Conservation (phyloP, 1,284 basidiomycete species). For the Gymnopus androsaceus region DNA sequence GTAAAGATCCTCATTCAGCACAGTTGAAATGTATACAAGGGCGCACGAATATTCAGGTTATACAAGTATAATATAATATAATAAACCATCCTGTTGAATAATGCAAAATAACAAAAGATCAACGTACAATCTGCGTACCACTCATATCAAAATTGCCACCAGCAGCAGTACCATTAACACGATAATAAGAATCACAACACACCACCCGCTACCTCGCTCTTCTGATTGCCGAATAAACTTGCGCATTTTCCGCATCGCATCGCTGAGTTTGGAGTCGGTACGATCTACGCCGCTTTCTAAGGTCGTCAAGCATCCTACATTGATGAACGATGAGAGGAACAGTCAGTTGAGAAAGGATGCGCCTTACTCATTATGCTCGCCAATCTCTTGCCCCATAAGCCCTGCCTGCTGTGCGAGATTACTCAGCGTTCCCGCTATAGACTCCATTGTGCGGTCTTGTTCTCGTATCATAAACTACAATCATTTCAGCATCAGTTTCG, state of each 20-base stretch:
- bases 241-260: constrained; percentile 73
- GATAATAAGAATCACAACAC: constrained; percentile 57
- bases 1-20: too few relatives aligned
- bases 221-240: constrained; percentile 84
- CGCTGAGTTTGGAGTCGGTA: constrained; percentile 70
- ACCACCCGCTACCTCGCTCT: constrained; percentile 54
- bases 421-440: constrained; percentile 80
- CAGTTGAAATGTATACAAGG: too few relatives aligned
- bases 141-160: constrained; percentile 57
- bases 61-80: too few relatives aligned
- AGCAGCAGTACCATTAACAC: constrained; percentile 56
- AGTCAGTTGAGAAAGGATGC: background rate
- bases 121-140: constrained; percentile 32
- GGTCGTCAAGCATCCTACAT: constrained; percentile 78
- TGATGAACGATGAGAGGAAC: background rate
- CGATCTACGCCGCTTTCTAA: constrained; percentile 75
- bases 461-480: constrained; percentile 77
- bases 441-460: constrained; percentile 84
- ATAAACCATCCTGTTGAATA: too few relatives aligned
- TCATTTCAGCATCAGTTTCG: background rate
- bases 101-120: background rate
- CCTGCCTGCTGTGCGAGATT: constrained; percentile 87
- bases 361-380: constrained; percentile 83
- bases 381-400: constrained; percentile 87
- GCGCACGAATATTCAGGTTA: too few relatives aligned